Evolutionary conservation across 1,284 basidiomycete species (phyloP), one percentile per base, ranked within the genome.

Genomic region (Fomes fomentarius): DNA sequence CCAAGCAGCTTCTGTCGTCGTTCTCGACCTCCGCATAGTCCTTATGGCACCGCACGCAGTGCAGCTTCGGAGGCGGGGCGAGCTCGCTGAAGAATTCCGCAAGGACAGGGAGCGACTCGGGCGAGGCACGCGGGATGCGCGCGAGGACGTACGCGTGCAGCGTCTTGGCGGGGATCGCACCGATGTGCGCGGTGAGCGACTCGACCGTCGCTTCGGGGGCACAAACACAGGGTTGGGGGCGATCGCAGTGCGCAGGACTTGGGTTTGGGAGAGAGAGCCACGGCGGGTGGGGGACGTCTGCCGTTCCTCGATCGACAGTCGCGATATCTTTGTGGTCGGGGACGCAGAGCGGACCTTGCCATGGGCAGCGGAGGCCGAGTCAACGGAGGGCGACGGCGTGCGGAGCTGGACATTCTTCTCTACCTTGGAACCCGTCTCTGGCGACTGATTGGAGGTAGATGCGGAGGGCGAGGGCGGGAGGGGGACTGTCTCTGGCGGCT

Each of bases 11-110:
- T 17, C 71, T 62, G 38, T 73, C 71, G 43, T 62, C 65, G 57
- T 74, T 74, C 59, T 74, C 73, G 46, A 74, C 63, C 21, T 74
- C 73, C 31, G 66, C 65, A 37, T 62, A 74, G 52, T 74, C 76
- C 48, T 81, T 79, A 68, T 91, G 89, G 67, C 89, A 91, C 3
- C 89, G 79, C 21, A 84, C 77, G 55, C 89, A 91, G 62, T 91
- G 89, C 15, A 88, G 71, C 41, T 73, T 71, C 3, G 85, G 86
- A 0, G 89, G 89, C 0, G 84, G 85, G 0, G 74, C 70, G 39
- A 91, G 79, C 1, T 74, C 68, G 4, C 77, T 68, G 63, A 87
- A 88, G 70, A 89, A 89, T 0, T 70, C 52, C 1, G 76, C 70
- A 4, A 89, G 73, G 12, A 76, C 68, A 24, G 74, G 67, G 8